Evolutionary conservation across 805 yeast genomes (phyloP).

Genomic region (Cyberlindnera suaveolens): DNA sequence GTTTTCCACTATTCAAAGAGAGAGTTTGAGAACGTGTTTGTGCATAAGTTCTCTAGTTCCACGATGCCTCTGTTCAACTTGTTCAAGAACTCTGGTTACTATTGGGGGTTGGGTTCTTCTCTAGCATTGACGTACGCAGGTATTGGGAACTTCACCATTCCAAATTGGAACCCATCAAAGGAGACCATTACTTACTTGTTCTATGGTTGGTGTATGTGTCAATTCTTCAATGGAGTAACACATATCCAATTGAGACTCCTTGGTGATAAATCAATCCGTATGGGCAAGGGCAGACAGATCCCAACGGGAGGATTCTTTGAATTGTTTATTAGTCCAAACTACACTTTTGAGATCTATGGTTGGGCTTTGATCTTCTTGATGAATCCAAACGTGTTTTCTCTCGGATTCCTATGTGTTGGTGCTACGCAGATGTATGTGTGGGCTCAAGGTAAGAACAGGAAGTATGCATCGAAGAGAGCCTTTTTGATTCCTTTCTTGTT

Average conservation of each 20-base stretch:
- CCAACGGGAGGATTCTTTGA: conserved; percentile 80
- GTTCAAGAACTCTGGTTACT: conserved; percentile 85
- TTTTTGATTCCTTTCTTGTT: conserved; percentile 72
- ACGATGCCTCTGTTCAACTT: conserved; percentile 91
- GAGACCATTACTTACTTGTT: conserved; percentile 19
- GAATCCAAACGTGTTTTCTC: conserved; percentile 72
- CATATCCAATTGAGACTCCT: conserved; percentile 61
- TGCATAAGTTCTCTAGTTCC: conserved; percentile 79
- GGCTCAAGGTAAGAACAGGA: conserved; percentile 83
- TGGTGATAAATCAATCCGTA: conserved; percentile 30
- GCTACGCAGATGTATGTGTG: conserved; percentile 82
- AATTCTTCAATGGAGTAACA: conserved; percentile 64
- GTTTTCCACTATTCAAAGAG: conserved; percentile 79
- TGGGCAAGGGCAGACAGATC: conserved; percentile 32
- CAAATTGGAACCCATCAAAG: conserved; percentile 42
- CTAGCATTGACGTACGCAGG: conserved; percentile 42
- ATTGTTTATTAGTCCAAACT: conserved; percentile 86
- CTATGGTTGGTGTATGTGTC: conserved; percentile 38
- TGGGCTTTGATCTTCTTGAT: conserved; percentile 71
- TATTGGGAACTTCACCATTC: conserved; percentile 56
- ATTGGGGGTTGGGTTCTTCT: conserved; percentile 86
- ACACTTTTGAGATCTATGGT: conserved; percentile 74
- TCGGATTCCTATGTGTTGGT: conserved; percentile 65
- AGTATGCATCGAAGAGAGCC: conserved; percentile 70
- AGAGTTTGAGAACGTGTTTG: conserved; percentile 77